Evolutionary conservation across 2,329 filamentous ascomycete species (phyloP), one percentile per base, ranked within the genome.

Genomic region (Botryotinia narcissicola): DNA sequence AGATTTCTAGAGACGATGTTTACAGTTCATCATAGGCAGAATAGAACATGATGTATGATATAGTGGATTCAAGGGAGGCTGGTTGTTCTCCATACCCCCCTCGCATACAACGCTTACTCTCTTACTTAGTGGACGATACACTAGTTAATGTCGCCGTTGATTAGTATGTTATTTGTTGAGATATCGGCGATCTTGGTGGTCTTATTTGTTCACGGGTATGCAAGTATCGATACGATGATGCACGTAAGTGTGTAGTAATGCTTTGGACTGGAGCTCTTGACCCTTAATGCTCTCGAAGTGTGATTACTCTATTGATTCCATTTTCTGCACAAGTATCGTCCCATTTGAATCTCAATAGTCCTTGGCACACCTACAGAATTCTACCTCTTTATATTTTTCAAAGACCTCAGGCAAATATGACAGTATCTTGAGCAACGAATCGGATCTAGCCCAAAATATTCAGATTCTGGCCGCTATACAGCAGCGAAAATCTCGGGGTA

Each of bases 321-420:
- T n/a, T n/a, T 54, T n/a, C 25, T 54, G 25, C 25, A 54, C 25
- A 54, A 54, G 48, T 14, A 6, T n/a, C n/a, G 25, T 14, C 4
- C 25, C 12, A 14, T n/a, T n/a, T 22, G 12, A 16, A 29, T 54
- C 16, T 57, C 6, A 7, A 7, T 7, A 7, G 12, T 4, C 25
- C 48, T 14, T 57, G 51, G 0, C 1, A 29, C 5, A 57, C 6
- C n/a, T 4, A 14, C 16, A 16, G 29, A 18, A 29, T 32, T 7
- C 1, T 29, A 29, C 3, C 5, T 57, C 14, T 18, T 3, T 29
- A 18, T 9, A 8, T 29, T 16, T 3, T 4, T 18, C 0, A 29
- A 14, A 8, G 14, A 54, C 1, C 14, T 18, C n/a, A 12, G 7
- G 51, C 1, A 57, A 29, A 3, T 0, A 57, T 9, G 3, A 0